Conservation (phyloP, 352 stramenopile species). For the Thraustochytrium sp. region DNA sequence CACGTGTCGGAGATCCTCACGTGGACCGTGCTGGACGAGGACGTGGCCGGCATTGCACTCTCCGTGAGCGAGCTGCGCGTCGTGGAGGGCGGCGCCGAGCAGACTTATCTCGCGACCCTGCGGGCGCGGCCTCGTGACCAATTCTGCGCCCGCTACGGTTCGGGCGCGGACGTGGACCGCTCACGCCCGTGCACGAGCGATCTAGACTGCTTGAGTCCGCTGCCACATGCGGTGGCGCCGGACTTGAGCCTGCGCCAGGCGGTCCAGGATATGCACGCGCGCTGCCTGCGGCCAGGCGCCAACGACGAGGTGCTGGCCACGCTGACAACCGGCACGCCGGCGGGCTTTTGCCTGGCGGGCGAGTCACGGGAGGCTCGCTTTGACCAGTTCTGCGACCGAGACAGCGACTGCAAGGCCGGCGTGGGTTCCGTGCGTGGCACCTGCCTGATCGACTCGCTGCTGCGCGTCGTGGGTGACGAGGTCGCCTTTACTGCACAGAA, state of each 20-base stretch:
- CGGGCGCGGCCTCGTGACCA: not conserved
- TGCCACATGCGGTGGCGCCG: not conserved
- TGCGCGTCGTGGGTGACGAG: not conserved
- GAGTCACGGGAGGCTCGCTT: not conserved
- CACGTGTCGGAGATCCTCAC: not conserved
- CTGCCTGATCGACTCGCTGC: not conserved
- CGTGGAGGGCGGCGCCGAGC: not conserved
- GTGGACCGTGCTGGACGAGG: not conserved
- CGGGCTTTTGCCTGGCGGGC: constrained; percentile 14
- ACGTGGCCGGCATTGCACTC: not conserved
- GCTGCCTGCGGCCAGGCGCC: not conserved
- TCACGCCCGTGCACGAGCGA: not conserved
- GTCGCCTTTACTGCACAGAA: not conserved
- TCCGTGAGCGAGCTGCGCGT: not conserved
- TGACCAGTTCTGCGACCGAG: not conserved
- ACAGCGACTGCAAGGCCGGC: not conserved
- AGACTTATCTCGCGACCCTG: not conserved
- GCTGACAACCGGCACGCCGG: not conserved
- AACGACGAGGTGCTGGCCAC: not conserved
- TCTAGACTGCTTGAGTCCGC: constrained; percentile 2
- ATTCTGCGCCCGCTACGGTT: not conserved
- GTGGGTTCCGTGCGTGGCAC: not conserved
- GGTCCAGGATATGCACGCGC: not conserved
- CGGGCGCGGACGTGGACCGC: not conserved
- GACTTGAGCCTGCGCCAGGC: not conserved